Conservation (phyloP, 164 flowering plant genomes). For the Kingdonia uniflora region DNA sequence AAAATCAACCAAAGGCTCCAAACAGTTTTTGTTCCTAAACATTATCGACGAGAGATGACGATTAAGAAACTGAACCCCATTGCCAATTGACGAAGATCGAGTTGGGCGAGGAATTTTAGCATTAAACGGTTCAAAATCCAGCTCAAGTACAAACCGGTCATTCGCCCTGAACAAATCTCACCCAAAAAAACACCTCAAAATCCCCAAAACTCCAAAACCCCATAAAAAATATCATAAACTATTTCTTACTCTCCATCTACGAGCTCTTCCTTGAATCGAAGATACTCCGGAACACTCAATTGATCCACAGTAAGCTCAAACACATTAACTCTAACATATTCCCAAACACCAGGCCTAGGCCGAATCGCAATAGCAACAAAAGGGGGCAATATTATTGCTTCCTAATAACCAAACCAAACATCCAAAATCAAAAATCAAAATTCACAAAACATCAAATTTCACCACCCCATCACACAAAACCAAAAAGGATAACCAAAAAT, state of each 20-base stretch:
- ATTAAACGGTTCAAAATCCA: slow-evolving; percentile 95
- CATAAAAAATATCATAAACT: not conserved
- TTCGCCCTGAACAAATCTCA: slow-evolving; percentile 19
- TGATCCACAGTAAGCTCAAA: slow-evolving; percentile 80
- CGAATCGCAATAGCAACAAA: slow-evolving; percentile 90
- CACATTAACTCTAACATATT: slow-evolving; percentile 82
- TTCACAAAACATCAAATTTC: too few relatives aligned
- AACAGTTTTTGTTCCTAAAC: slow-evolving; percentile 72
- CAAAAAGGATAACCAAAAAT: too few relatives aligned
- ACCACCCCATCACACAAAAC: too few relatives aligned
- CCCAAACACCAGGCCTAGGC: slow-evolving; percentile 99
- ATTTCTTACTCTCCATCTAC: slow-evolving; percentile 51
- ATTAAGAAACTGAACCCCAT: slow-evolving; percentile 95
- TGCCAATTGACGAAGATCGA: slow-evolving; percentile 82
- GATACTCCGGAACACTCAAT: slow-evolving; percentile 71
- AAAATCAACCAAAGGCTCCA: slow-evolving; percentile 87
- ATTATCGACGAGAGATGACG: slow-evolving; percentile 87
- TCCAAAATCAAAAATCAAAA: slow-evolving; percentile 4
- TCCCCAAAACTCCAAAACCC: not conserved
- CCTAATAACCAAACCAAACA: slow-evolving; percentile 33
- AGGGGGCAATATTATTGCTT: slow-evolving; percentile 88
- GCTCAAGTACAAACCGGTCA: slow-evolving; percentile 54
- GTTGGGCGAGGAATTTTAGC: slow-evolving; percentile 70
- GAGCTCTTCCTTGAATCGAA: slow-evolving; percentile 75
- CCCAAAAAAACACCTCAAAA: not conserved